Evolutionary conservation across 2,329 filamentous ascomycete genomes (phyloP).

Genomic region (Mycocentrospora acerina): DNA sequence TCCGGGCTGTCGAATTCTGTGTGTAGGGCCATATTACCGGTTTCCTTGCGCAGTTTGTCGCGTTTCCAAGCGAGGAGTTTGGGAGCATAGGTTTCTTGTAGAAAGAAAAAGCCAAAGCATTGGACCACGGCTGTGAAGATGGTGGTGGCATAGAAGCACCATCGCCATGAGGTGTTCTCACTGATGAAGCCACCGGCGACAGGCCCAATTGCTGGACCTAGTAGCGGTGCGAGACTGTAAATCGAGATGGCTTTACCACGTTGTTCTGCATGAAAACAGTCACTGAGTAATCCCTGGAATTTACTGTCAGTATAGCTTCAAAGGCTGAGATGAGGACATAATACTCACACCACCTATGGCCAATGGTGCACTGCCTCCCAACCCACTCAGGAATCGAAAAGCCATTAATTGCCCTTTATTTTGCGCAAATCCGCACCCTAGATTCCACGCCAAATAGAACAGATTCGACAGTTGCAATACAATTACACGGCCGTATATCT

Average conservation of each 20-base stretch:
- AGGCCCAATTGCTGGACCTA: slow-evolving; percentile 67
- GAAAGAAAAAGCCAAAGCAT: slow-evolving; percentile 60
- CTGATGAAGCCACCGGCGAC: slow-evolving; percentile 67
- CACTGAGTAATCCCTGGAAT: slow-evolving; percentile 46
- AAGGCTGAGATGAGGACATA: not conserved
- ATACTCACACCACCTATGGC: slow-evolving; percentile 39
- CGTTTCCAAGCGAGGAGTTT: slow-evolving; percentile 63
- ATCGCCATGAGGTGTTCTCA: slow-evolving; percentile 67
- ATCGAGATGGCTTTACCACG: slow-evolving; percentile 64
- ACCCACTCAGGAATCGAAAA: slow-evolving; percentile 41
- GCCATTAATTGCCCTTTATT: slow-evolving; percentile 36
- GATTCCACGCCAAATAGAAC: slow-evolving; percentile 44
- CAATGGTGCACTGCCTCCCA: slow-evolving; percentile 42
- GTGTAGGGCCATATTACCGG: slow-evolving; percentile 61
- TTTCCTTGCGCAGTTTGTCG: slow-evolving; percentile 57
- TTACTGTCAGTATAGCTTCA: slow-evolving; percentile 1
- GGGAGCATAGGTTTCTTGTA: slow-evolving; percentile 67
- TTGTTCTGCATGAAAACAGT: slow-evolving; percentile 62
- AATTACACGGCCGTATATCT: slow-evolving; percentile 41
- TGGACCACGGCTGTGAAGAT: slow-evolving; percentile 65
- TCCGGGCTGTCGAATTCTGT: slow-evolving; percentile 51
- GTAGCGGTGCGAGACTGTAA: slow-evolving; percentile 63
- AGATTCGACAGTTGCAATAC: slow-evolving; percentile 42
- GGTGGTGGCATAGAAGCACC: slow-evolving; percentile 70
- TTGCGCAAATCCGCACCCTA: slow-evolving; percentile 44